These are phyloP conservation scores for Gentiana dahurica DNA, from an alignment of 257 asterid species.

Conservation along the genomic window DNA sequence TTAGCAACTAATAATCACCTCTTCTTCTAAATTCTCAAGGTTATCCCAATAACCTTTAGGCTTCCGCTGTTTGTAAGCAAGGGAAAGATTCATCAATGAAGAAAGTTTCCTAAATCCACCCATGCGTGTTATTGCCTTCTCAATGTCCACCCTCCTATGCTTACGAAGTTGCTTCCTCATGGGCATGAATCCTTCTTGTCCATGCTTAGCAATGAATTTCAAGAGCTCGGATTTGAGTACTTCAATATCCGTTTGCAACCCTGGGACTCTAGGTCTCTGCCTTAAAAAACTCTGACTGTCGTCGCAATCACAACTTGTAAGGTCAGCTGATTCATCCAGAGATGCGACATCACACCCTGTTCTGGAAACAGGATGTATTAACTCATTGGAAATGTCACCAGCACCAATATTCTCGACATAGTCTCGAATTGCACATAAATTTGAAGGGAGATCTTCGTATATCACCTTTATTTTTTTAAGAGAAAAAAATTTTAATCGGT, in stretches of 20 bases:
- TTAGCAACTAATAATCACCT: conserved; percentile 35
- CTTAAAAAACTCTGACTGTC: conserved; percentile 24
- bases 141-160: conserved; percentile 81
- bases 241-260: conserved; percentile 77
- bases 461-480: conserved; percentile 46
- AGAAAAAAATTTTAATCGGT: neutral
- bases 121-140: conserved; percentile 86
- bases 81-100: conserved; percentile 67
- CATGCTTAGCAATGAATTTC: conserved; percentile 68
- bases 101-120: conserved; percentile 89
- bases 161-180: conserved; percentile 84
- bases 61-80: conserved; percentile 88
- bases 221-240: conserved; percentile 78
- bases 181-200: conserved; percentile 97
- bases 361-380: conserved; percentile 7
- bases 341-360: conserved; percentile 19
- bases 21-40: conserved; percentile 81
- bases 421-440: conserved; percentile 89
- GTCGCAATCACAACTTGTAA: conserved; percentile 24
- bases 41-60: conserved; percentile 96
- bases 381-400: conserved; percentile 16
- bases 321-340: conserved; percentile 14
- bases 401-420: conserved; percentile 49
- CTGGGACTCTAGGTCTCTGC: conserved; percentile 72
- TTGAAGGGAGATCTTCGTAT: conserved; percentile 94